These are phyloP conservation scores for Phytopythium montanum DNA, from an alignment of 352 stramenopile genomes.

Conservation along the genomic window DNA sequence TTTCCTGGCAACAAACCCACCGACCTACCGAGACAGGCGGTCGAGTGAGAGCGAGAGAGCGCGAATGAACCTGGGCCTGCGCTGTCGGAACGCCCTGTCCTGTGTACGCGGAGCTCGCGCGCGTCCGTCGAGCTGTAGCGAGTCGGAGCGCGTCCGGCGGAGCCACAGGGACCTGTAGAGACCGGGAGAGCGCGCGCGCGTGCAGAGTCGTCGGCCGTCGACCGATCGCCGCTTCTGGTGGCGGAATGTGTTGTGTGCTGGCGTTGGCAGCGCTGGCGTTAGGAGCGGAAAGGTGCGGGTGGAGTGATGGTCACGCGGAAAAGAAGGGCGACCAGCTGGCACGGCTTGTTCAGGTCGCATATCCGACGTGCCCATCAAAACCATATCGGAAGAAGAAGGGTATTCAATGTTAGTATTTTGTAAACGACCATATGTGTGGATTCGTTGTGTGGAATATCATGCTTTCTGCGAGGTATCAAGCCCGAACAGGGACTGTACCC, in stretches of 20 bases:
- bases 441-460: too few species aligned
- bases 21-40: too few species aligned
- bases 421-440: too few species aligned
- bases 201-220: background rate
- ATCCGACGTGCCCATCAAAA: too few species aligned
- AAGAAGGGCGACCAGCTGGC: background rate
- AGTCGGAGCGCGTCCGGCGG: too few species aligned
- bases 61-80: too few species aligned
- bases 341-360: too few species aligned
- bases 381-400: background rate
- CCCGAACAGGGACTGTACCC: background rate
- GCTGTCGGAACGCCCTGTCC: background rate
- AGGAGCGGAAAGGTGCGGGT: background rate
- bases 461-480: background rate
- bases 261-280: background rate
- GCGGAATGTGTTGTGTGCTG: background rate
- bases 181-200: too few species aligned
- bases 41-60: background rate
- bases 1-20: too few species aligned
- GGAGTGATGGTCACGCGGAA: slow-evolving; percentile 2
- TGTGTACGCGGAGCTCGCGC: background rate
- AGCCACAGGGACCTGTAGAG: too few species aligned
- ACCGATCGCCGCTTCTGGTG: background rate
- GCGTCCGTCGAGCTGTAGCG: background rate
- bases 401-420: too few species aligned